Base-by-base conservation (phyloP, 148 eudicot genomes). In the Agrostemma githago region DNA sequence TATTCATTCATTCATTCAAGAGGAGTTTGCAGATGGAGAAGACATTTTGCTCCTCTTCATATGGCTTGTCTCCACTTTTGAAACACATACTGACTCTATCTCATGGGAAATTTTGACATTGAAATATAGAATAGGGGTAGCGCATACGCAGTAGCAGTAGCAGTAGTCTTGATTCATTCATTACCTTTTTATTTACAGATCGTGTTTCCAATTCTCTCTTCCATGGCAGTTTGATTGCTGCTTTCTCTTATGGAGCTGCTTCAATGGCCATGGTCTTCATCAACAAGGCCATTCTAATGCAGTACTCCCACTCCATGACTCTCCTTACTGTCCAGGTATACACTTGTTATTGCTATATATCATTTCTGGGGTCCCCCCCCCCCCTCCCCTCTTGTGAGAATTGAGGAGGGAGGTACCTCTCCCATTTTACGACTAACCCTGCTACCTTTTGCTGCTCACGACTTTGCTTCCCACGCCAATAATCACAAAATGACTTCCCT, bases 221-320 rank as follows among this genome's bases (percentile, higher is more conserved):
- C 56, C 56, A 51, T 60, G 78, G 73, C 80, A 95, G 99, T 77
- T 88, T 95, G 70, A 66, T 81, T 65, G 94, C 99, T 80, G 97
- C 97, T 37, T 66, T 95, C 71, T 92, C 97, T 53, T 95, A 92
- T 88, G 99, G 99, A 77, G 81, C 72, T 73, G 83, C 97, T 73
- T 95, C 99, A 26, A 95, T 95, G 99, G 97, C 96, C 65, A 95
- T 95, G 99, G 93, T 92, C 64, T 95, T 95, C 77, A 90, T 95
- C 79, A 95, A 95, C 79, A 92, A 95, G 80, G 96, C 99, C 44
- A 89, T 95, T 69, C 63, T 95, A 7, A 92, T 95, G 97, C 91
- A 92, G 72, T 95, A 92, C 80, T 79, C 89, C 11, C 41, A 87
- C 72, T 95, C 98, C 1, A 90, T 92, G 97, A 92, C 97, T 69